Evolutionary conservation across 352 stramenopile species (phyloP).

Genomic region (Saprolegnia parasitica): DNA sequence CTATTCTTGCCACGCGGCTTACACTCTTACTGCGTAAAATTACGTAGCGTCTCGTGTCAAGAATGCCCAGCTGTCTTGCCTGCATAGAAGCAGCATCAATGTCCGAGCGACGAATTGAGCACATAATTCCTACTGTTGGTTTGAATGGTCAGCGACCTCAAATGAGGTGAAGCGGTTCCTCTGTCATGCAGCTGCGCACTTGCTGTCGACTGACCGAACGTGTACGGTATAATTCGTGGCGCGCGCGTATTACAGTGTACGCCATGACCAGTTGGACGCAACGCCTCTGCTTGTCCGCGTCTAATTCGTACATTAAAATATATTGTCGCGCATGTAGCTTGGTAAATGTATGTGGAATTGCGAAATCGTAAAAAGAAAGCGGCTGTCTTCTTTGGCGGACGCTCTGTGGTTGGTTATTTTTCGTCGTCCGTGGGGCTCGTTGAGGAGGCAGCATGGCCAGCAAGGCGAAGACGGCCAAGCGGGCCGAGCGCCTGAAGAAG

Average conservation of each 20-base stretch:
- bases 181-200: no score
- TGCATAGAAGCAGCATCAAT: no score
- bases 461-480: constrained; percentile 26
- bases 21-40: no score
- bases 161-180: no score
- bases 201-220: no score
- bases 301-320: constrained; percentile 1
- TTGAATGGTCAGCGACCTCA: no score
- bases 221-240: neutral
- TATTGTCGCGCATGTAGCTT: neutral
- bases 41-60: neutral
- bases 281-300: neutral
- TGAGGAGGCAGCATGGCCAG: constrained; percentile 1
- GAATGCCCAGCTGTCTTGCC: neutral
- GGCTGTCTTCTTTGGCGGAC: neutral
- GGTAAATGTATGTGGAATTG: neutral
- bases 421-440: constrained; percentile 1
- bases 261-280: neutral
- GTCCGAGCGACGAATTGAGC: no score
- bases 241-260: neutral
- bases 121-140: no score
- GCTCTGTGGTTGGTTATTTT: neutral
- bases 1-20: neutral
- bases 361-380: constrained; percentile 2
- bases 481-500: constrained; percentile 28